These are phyloP conservation scores for Nematodospora valgi DNA, from an alignment of 805 yeast species.

Conservation along the genomic window DNA sequence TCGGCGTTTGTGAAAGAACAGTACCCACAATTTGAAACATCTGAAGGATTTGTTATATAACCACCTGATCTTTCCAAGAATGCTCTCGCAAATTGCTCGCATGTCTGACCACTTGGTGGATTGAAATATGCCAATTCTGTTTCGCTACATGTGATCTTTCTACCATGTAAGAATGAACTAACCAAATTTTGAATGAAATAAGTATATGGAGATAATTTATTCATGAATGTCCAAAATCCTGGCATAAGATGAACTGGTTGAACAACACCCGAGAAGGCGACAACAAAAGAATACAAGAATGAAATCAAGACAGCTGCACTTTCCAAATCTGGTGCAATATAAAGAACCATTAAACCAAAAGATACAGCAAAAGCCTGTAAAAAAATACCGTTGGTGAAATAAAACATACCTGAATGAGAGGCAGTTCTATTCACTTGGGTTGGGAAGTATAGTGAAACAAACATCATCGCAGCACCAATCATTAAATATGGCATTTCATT, in stretches of 20 bases:
- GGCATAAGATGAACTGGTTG: slow-evolving; percentile 61
- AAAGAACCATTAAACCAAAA: slow-evolving; percentile 40
- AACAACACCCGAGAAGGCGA: slow-evolving; percentile 68
- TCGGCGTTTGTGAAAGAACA: slow-evolving; percentile 47
- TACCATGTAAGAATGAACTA: slow-evolving; percentile 42
- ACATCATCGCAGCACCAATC: slow-evolving; percentile 24
- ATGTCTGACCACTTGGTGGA: slow-evolving; percentile 58
- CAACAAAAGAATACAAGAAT: slow-evolving; percentile 52
- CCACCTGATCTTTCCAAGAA: slow-evolving; percentile 49
- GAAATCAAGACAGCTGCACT: slow-evolving; percentile 62
- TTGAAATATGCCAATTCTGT: slow-evolving; percentile 25
- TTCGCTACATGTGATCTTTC: slow-evolving; percentile 39
- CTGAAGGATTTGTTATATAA: slow-evolving; percentile 52
- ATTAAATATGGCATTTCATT: slow-evolving; percentile 59
- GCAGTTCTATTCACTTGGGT: slow-evolving; percentile 42
- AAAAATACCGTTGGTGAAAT: slow-evolving; percentile 24
- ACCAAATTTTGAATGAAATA: slow-evolving; percentile 62
- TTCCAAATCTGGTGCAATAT: slow-evolving; percentile 62
- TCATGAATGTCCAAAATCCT: slow-evolving; percentile 83
- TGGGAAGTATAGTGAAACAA: slow-evolving; percentile 49
- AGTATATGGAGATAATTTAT: slow-evolving; percentile 69
- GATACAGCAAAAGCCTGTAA: slow-evolving; percentile 31
- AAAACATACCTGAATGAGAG: slow-evolving; percentile 36
- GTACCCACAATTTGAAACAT: slow-evolving; percentile 46
- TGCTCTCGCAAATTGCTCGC: slow-evolving; percentile 49